A percentile compares a stretch with the other conserved stretches of the same genome.
phyloP scores from a whole-genome alignment of 2,329 filamentous ascomycete species.

The Aspergillus versicolor region DNA sequence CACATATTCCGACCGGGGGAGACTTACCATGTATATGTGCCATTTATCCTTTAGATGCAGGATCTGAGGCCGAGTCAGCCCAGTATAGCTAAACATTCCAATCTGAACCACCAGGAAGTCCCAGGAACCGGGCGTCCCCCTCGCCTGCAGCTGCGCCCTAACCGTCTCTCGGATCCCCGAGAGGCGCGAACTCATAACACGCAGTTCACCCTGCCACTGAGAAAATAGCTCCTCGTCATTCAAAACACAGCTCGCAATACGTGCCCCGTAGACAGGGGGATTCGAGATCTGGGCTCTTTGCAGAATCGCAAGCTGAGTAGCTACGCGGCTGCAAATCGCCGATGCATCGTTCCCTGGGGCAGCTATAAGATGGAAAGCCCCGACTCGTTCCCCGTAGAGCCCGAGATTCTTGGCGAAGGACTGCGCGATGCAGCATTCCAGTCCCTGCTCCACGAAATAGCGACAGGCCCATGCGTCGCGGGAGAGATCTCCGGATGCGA shows the following conservation, averaged over 20 bases:
- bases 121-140: conserved; percentile 86
- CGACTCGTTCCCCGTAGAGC: conserved; percentile 92
- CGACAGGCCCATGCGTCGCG: conserved; percentile 89
- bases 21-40: conserved; percentile 51
- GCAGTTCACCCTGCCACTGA: conserved; percentile 90
- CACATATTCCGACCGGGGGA: background rate
- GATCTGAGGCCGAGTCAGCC: conserved; percentile 51
- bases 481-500: conserved; percentile 84
- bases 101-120: conserved; percentile 98
- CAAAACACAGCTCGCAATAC: conserved; percentile 79
- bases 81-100: conserved; percentile 93
- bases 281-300: conserved; percentile 98
- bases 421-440: conserved; percentile 61
- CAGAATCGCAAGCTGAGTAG: conserved; percentile 86
- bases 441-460: conserved; percentile 91
- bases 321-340: conserved; percentile 62
- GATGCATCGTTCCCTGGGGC: conserved; percentile 65
- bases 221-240: conserved; percentile 79
- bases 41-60: conserved; percentile 46
- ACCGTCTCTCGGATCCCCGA: conserved; percentile 70
- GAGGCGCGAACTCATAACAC: conserved; percentile 93
- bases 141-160: conserved; percentile 75
- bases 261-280: conserved; percentile 89
- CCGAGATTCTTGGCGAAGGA: conserved; percentile 70
- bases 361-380: conserved; percentile 92